These are phyloP conservation scores for Begonia masoniana DNA, from an alignment of 306 rosid species.

Conservation along the genomic window DNA sequence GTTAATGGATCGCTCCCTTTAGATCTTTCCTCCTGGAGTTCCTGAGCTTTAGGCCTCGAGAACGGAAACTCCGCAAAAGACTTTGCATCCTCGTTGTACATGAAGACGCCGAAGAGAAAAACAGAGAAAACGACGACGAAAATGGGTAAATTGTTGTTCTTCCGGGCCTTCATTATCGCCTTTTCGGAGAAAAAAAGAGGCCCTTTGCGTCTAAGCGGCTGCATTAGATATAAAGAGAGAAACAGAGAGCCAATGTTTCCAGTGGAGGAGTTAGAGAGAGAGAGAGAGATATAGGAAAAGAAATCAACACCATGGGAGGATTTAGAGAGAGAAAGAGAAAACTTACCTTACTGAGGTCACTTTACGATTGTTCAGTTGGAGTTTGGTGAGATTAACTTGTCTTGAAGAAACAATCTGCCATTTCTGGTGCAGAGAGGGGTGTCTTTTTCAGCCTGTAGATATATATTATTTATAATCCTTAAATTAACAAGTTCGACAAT, in stretches of 20 bases:
- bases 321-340: constrained; percentile 3
- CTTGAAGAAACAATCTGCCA: constrained; percentile 27
- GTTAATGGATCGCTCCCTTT: constrained; percentile 7
- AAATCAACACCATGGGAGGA: constrained; percentile 16
- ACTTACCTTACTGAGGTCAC: constrained; percentile 1
- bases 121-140: constrained; percentile 41
- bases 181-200: constrained; percentile 29
- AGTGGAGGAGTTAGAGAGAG: constrained; percentile 3
- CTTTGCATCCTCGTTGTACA: constrained; percentile 67
- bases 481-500: constrained; percentile 22
- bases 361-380: constrained; percentile 18
- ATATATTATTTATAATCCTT: too few relatives aligned
- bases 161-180: constrained; percentile 52
- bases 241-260: constrained; percentile 8
- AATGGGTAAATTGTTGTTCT: constrained; percentile 45
- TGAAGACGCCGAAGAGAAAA: constrained; percentile 66
- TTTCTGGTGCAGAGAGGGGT: constrained; percentile 40
- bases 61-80: constrained; percentile 68
- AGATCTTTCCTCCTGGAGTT: constrained; percentile 22
- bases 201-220: constrained; percentile 35
- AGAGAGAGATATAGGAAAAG: constrained; percentile 32
- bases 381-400: constrained; percentile 68
- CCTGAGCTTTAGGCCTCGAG: constrained; percentile 34
- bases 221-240: constrained; percentile 24
- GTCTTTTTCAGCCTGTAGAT: constrained; percentile 35